Evolutionary conservation across 2,329 filamentous ascomycete species (phyloP).

Genomic region (Teratosphaeria viscida): DNA sequence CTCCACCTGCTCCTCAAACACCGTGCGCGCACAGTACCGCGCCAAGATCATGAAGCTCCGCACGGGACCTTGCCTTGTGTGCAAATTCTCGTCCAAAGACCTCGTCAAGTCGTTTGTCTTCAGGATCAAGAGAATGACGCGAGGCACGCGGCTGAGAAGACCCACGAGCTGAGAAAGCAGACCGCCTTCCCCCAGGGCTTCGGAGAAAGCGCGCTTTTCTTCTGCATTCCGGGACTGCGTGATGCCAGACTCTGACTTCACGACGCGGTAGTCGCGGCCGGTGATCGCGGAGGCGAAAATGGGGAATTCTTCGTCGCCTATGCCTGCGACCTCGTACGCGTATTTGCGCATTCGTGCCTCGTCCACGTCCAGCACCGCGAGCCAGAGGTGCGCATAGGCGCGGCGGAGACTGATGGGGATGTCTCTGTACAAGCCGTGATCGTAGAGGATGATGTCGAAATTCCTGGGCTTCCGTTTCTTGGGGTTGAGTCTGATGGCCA

Average conservation of each 20-base stretch:
- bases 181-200: conserved; percentile 67
- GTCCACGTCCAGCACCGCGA: conserved; percentile 86
- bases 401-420: conserved; percentile 70
- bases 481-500: conserved; percentile 74
- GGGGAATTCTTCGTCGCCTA: conserved; percentile 82
- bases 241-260: conserved; percentile 47
- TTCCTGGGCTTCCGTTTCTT: conserved; percentile 51
- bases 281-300: conserved; percentile 95
- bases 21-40: conserved; percentile 50
- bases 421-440: conserved; percentile 91
- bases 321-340: conserved; percentile 76
- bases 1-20: conserved; percentile 52
- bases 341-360: conserved; percentile 79
- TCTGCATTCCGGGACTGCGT: conserved; percentile 52
- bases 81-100: conserved; percentile 81
- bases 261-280: conserved; percentile 74
- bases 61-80: conserved; percentile 55
- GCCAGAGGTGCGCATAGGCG: conserved; percentile 93
- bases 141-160: conserved; percentile 75
- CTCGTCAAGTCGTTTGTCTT: conserved; percentile 97
- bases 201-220: conserved; percentile 80
- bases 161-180: conserved; percentile 81
- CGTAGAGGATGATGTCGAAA: conserved; percentile 93
- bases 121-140: conserved; percentile 86
- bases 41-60: conserved; percentile 56